phyloP scores from a whole-genome alignment of 495 filamentous ascomycete genomes.

The Chaetomidium leptoderma region DNA sequence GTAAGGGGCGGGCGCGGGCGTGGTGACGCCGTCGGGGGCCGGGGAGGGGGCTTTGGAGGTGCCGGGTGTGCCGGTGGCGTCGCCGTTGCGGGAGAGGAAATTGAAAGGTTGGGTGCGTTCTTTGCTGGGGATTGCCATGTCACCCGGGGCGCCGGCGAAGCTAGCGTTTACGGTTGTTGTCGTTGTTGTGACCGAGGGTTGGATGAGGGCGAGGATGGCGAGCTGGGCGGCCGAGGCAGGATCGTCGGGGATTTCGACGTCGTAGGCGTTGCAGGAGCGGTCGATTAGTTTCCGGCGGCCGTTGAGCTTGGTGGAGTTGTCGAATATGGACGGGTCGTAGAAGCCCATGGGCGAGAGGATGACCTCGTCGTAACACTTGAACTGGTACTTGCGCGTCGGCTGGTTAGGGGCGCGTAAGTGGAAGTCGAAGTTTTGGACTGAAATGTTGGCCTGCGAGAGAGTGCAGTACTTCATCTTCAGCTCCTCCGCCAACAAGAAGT shows the following conservation, averaged over 20 bases:
- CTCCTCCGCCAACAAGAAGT: slow-evolving; percentile 91
- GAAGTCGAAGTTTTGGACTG: slow-evolving; percentile 76
- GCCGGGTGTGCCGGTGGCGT: slow-evolving; percentile 65
- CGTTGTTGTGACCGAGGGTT: slow-evolving; percentile 50
- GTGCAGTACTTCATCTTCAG: slow-evolving; percentile 86
- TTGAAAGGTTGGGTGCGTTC: slow-evolving; percentile 51
- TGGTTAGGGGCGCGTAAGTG: slow-evolving; percentile 83
- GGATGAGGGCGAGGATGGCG: slow-evolving; percentile 64
- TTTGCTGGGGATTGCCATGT: slow-evolving; percentile 51
- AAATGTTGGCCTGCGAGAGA: slow-evolving; percentile 77
- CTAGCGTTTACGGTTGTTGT: slow-evolving; percentile 25
- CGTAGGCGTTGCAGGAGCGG: slow-evolving; percentile 88
- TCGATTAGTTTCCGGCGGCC: slow-evolving; percentile 74
- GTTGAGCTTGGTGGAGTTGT: slow-evolving; percentile 69
- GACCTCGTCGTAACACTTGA: slow-evolving; percentile 93
- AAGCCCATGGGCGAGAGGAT: slow-evolving; percentile 85
- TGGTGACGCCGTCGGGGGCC: slow-evolving; percentile 67
- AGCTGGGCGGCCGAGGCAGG: slow-evolving; percentile 81
- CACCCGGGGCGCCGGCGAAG: slow-evolving; percentile 33
- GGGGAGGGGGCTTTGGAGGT: slow-evolving; percentile 86
- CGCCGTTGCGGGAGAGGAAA: slow-evolving; percentile 51
- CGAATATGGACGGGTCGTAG: slow-evolving; percentile 83
- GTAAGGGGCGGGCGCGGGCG: slow-evolving; percentile 58
- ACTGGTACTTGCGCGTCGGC: slow-evolving; percentile 83
- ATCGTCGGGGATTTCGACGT: slow-evolving; percentile 77